Conservation (phyloP, 2,329 filamentous ascomycete species). For the Ophiostoma ips region DNA sequence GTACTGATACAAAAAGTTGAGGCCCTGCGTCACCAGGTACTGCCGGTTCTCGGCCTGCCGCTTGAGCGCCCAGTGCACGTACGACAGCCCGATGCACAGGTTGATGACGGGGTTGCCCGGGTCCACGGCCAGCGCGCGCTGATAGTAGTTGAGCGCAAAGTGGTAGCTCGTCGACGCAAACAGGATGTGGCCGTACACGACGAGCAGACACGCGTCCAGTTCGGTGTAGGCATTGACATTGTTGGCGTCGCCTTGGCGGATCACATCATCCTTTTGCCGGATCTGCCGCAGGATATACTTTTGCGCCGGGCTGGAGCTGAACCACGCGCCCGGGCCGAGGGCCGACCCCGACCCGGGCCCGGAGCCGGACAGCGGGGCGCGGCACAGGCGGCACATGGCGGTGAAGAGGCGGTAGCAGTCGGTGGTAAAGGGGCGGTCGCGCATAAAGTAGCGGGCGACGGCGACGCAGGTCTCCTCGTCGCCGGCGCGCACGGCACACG, state of each 20-base stretch:
- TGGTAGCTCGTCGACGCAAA: conserved; percentile 72
- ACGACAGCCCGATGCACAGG: conserved; percentile 68
- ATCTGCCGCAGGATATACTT: conserved; percentile 89
- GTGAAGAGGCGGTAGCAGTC: conserved; percentile 77
- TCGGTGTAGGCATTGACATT: conserved; percentile 30
- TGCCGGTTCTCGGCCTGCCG: conserved; percentile 82
- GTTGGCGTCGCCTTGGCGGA: conserved; percentile 64
- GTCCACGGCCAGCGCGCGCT: conserved; percentile 60
- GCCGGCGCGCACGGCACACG: conserved; percentile 65
- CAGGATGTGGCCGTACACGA: conserved; percentile 82
- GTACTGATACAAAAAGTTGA: conserved; percentile 67
- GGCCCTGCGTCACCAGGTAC: conserved; percentile 71
- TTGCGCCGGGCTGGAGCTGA: conserved; percentile 67
- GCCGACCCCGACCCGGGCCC: neutral
- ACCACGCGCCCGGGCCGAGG: conserved; percentile 40
- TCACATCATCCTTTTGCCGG: conserved; percentile 66
- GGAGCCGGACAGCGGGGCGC: conserved; percentile 35
- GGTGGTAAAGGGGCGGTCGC: conserved; percentile 63
- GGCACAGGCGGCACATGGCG: conserved; percentile 60
- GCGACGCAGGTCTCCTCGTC: conserved; percentile 64
- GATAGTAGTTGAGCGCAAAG: conserved; percentile 78
- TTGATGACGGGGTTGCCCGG: conserved; percentile 66
- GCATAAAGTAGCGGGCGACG: conserved; percentile 71
- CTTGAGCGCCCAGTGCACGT: conserved; percentile 81
- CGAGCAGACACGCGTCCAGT: conserved; percentile 68